phyloP scores from a whole-genome alignment of 176 grass and related monocot genomes.

The Alopecurus myosuroides region DNA sequence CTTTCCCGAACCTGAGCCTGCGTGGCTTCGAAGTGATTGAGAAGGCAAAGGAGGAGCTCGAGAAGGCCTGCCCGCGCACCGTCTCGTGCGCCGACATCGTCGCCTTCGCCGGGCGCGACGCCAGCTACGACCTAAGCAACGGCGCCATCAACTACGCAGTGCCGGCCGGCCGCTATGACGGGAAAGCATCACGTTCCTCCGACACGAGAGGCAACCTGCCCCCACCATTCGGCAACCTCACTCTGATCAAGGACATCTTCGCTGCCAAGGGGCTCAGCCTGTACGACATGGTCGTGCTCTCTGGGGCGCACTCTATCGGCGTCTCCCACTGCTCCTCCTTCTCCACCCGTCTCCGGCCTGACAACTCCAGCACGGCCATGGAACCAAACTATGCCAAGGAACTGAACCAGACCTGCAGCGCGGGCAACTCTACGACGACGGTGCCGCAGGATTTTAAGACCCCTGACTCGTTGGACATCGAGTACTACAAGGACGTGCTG shows the following conservation, averaged over 20 bases:
- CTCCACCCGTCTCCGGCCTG: no score
- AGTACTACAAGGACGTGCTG: neutral
- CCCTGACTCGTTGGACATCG: neutral
- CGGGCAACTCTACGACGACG: no score
- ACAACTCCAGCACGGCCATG: neutral
- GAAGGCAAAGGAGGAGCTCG: no score
- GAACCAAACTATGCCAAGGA: neutral
- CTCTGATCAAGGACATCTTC: no score
- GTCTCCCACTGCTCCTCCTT: neutral
- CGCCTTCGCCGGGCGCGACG: slow-evolving; percentile 42
- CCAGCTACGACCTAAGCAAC: neutral
- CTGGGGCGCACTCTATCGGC: neutral
- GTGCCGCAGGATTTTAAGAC: neutral
- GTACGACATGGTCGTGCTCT: neutral
- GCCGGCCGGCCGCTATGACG: neutral
- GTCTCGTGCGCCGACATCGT: no score
- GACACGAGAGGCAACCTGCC: no score
- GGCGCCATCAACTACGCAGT: neutral
- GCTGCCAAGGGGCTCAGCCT: neutral
- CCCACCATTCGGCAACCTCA: no score
- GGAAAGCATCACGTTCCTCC: neutral
- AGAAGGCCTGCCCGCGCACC: no score
- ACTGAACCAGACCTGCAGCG: neutral
- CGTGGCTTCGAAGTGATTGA: no score
- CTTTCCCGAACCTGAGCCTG: no score